phyloP scores from a whole-genome alignment of 306 rosid genomes.

The Prunus salicina region DNA sequence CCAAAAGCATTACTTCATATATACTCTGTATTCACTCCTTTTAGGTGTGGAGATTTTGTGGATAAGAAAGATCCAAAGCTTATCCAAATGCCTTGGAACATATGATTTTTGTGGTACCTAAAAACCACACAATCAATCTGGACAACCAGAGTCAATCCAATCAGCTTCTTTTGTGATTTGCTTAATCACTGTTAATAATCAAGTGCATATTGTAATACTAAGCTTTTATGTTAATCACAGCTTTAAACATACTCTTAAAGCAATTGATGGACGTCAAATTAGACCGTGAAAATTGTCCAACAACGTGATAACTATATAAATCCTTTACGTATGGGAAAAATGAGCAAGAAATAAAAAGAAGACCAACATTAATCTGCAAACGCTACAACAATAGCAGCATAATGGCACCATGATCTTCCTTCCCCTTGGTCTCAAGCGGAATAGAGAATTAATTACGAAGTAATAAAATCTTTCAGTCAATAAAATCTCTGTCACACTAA shows the following conservation, averaged over 20 bases:
- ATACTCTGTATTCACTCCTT: neutral
- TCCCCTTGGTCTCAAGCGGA: neutral
- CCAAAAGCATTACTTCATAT: neutral
- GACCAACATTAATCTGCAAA: neutral
- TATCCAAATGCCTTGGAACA: conserved; percentile 18
- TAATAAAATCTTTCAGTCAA: neutral
- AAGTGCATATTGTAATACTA: too few species aligned
- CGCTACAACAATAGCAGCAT: too few species aligned
- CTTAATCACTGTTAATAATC: too few species aligned
- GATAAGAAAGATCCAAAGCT: conserved; percentile 52
- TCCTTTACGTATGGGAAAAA: too few species aligned
- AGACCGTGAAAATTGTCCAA: too few species aligned
- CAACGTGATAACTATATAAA: too few species aligned
- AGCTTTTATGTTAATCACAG: too few species aligned
- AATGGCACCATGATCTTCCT: neutral
- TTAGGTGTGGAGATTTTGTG: conserved; percentile 40
- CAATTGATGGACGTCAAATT: too few species aligned
- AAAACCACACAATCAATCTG: neutral
- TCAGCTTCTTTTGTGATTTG: too few species aligned
- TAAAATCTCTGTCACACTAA: neutral
- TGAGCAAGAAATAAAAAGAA: neutral
- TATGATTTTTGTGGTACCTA: neutral
- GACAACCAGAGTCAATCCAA: neutral
- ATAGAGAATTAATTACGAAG: neutral
- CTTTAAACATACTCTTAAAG: too few species aligned